Evolutionary conservation across 257 asterid species (phyloP), one percentile per base, ranked within the genome.

Genomic region (Petunia secreta): DNA sequence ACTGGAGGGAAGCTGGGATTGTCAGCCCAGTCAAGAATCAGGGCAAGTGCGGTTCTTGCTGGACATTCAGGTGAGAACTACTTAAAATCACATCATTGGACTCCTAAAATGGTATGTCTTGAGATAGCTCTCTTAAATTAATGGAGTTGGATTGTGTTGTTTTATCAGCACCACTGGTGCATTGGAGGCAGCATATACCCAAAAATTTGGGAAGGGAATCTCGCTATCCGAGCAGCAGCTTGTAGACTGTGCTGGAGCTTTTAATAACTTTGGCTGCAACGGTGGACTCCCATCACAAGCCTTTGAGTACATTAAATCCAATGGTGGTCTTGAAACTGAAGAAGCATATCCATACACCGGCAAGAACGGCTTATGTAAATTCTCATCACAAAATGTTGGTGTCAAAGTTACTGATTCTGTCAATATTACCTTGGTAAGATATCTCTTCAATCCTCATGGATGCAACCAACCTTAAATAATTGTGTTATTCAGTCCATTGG

Each of bases 231-330:
- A 94, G 92, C 98, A 96, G 89, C 98, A 96, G 92, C 98, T 96
- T 65, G 99, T 96, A 83, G 99, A 96, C 75, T 96, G 98, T 82
- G 99, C 99, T 52, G 97, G 94, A 81, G 89, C 87, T 55, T 96
- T 96, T 86, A 94, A 94, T 88, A 96, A 96, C 88, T 90, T 87
- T 82, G 98, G 99, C 53, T 96, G 99, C 94, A 83, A 85, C 34
- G 99, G 97, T 36, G 98, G 99, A 41, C 84, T 96, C 75, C 98
- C 98, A 64, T 96, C 99, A 53, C 99, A 96, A 88, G 98, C 99
- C 81, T 96, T 94, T 82, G 98, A 96, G 85, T 96, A 94, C 88
- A 90, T 96, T 80, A 96, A 92, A 88, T 90, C 68, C 84, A 96
- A 87, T 38, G 98, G 98, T 76, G 99, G 99, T 66, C 92, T 96